Conservation (phyloP, 345 rosid species). For the Brassica carinata region DNA sequence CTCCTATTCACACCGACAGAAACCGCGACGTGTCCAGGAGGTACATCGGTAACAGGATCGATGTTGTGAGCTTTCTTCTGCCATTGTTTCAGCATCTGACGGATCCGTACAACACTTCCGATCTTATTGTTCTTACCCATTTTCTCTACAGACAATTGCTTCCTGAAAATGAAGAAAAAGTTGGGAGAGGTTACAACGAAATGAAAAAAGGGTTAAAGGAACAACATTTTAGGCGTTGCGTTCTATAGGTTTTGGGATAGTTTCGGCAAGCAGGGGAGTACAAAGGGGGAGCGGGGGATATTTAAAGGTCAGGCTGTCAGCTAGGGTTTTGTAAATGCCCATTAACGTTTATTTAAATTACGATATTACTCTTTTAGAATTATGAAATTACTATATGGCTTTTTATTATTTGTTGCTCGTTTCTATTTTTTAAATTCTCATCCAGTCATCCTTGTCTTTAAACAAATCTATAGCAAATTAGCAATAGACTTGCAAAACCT, state of each 20-base stretch:
- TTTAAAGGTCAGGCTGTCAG: conserved; percentile 1
- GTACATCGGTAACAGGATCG: conserved; percentile 51
- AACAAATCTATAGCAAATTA: not conserved
- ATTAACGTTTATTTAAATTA: not conserved
- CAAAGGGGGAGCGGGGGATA: conserved; percentile 3
- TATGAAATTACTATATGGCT: not conserved
- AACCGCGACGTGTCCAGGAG: conserved; percentile 83
- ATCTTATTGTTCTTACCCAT: conserved; percentile 59
- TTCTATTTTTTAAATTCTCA: not conserved
- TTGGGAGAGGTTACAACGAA: not conserved
- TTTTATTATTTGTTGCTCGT: not conserved
- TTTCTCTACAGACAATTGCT: conserved; percentile 12
- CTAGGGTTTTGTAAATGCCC: not conserved
- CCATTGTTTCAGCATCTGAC: conserved; percentile 80
- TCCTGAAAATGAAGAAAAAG: conserved; percentile 29
- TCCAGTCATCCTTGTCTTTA: not conserved
- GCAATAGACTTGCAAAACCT: not conserved
- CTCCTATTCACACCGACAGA: conserved; percentile 57
- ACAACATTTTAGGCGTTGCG: conserved; percentile 33
- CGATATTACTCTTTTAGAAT: not conserved
- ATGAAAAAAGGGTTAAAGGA: conserved; percentile 15
- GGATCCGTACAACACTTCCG: conserved; percentile 70
- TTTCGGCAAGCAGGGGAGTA: conserved; percentile 28
- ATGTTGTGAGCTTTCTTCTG: conserved; percentile 57
- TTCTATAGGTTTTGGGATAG: not conserved